Evolutionary conservation across 495 filamentous ascomycete genomes (phyloP).

Genomic region (Talaromyces trachyspermus): DNA sequence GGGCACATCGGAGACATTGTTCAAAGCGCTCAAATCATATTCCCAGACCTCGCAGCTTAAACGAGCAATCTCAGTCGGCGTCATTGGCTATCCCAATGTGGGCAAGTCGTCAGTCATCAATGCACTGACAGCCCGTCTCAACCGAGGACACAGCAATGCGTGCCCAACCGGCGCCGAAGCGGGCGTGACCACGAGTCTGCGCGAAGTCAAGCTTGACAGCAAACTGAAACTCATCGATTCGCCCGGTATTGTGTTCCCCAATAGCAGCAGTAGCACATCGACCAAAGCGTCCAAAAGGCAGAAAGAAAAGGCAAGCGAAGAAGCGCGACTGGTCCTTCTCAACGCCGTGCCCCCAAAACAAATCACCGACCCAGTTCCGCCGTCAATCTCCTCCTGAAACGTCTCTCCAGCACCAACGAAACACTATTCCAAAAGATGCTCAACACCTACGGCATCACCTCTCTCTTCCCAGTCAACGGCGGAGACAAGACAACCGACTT

Average conservation of each 20-base stretch:
- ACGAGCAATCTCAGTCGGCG: constrained; percentile 82
- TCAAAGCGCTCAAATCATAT: constrained; percentile 85
- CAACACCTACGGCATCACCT: constrained; percentile 71
- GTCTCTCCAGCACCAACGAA: constrained; percentile 59
- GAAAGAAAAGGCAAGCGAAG: constrained; percentile 42
- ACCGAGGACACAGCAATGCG: constrained; percentile 55
- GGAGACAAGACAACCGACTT: constrained; percentile 87
- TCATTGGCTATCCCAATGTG: constrained; percentile 96
- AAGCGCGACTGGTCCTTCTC: constrained; percentile 78
- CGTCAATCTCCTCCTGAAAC: constrained; percentile 69
- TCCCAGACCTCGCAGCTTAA: constrained; percentile 79
- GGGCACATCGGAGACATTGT: constrained; percentile 77
- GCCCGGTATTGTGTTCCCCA: constrained; percentile 91
- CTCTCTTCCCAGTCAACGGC: constrained; percentile 54
- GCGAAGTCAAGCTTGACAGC: constrained; percentile 89
- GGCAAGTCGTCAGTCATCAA: constrained; percentile 98
- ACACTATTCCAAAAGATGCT: constrained; percentile 68
- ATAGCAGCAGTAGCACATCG: too few species aligned
- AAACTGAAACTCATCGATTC: constrained; percentile 93
- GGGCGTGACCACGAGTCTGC: constrained; percentile 82
- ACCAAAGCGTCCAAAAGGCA: constrained; percentile 45
- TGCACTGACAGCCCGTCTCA: constrained; percentile 73
- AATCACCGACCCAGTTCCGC: constrained; percentile 84
- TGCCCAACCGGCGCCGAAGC: constrained; percentile 90
- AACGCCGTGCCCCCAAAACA: constrained; percentile 91